Evolutionary conservation across 2,329 filamentous ascomycete genomes (phyloP).

Genomic region (Neophaeococcomyces aloes): DNA sequence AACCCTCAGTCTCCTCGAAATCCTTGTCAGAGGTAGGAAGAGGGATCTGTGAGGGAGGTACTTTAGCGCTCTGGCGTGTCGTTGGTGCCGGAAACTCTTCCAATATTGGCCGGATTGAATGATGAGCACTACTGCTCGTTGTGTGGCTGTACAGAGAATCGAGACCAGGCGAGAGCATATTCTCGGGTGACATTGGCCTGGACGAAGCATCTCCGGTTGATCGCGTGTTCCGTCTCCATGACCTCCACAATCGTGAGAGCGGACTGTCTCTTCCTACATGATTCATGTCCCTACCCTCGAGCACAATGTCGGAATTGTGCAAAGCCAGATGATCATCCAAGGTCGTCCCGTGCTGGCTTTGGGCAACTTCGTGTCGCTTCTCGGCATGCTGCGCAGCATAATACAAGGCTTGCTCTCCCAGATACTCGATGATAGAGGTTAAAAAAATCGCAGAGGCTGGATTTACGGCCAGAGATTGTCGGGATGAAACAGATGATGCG

Average conservation of each 20-base stretch:
- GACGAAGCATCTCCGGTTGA: slow-evolving; percentile 41
- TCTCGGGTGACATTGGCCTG: slow-evolving; percentile 33
- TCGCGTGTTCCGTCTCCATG: slow-evolving; percentile 69
- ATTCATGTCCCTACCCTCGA: slow-evolving; percentile 87
- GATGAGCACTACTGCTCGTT: slow-evolving; percentile 24
- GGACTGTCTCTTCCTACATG: slow-evolving; percentile 82
- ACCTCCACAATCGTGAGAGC: slow-evolving; percentile 80
- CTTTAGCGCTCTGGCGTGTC: slow-evolving; percentile 14
- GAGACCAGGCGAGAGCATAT: slow-evolving; percentile 19
- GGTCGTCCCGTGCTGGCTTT: slow-evolving; percentile 17
- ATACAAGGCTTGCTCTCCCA: slow-evolving; percentile 84
- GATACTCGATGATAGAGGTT: slow-evolving; percentile 85
- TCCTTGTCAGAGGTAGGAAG: slow-evolving; percentile 58
- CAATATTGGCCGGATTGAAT: slow-evolving; percentile 21
- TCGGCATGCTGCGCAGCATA: slow-evolving; percentile 77
- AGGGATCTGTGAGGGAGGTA: slow-evolving; percentile 50
- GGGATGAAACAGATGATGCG: slow-evolving; percentile 34
- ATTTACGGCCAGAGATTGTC: slow-evolving; percentile 53
- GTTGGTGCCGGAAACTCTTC: slow-evolving; percentile 27
- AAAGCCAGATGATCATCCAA: slow-evolving; percentile 31
- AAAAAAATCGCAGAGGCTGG: slow-evolving; percentile 92
- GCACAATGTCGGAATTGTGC: slow-evolving; percentile 57
- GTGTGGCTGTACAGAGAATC: slow-evolving; percentile 19
- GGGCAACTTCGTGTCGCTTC: slow-evolving; percentile 45
- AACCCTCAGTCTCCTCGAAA: slow-evolving; percentile 69